A percentile compares a stretch with the other conserved stretches of the same genome.
These are phyloP conservation scores for Westerdykella ornata DNA, from an alignment of 2,329 filamentous ascomycete species.

Conservation along the genomic window DNA sequence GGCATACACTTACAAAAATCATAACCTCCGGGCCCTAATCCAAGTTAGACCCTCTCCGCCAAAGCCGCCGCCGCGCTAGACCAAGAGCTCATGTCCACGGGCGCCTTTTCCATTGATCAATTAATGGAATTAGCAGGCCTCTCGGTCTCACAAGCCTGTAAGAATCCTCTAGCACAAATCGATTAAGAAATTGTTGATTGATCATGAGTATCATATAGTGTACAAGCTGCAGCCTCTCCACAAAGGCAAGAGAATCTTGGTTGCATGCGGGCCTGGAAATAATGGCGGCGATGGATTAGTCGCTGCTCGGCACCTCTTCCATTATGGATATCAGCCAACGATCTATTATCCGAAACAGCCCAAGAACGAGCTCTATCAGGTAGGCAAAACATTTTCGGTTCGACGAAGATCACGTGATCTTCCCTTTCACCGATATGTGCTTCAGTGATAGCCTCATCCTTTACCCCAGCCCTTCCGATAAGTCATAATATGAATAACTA, in stretches of 20 bases:
- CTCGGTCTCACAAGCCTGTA: conserved; percentile 84
- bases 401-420: conserved; percentile 10
- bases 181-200: conserved; percentile 2
- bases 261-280: conserved; percentile 83
- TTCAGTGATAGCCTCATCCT: not conserved
- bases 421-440: conserved; percentile 1
- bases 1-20: not conserved
- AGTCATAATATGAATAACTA: conserved; percentile 2
- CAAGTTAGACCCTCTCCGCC: conserved; percentile 67
- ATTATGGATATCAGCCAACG: conserved; percentile 84
- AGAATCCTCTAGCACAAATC: not conserved
- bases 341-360: conserved; percentile 91
- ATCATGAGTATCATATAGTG: conserved; percentile 56
- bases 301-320: conserved; percentile 80
- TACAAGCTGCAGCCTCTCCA: conserved; percentile 73
- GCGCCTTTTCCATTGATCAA: conserved; percentile 89
- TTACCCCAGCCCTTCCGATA: not conserved
- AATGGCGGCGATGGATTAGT: conserved; percentile 88
- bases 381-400: conserved; percentile 34
- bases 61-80: conserved; percentile 86
- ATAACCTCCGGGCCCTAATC: not conserved
- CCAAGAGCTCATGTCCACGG: conserved; percentile 84
- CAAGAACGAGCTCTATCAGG: conserved; percentile 84
- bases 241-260: conserved; percentile 65
- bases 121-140: conserved; percentile 95